A percentile compares a stretch with the other conserved stretches of the same genome.
Evolutionary conservation across 345 rosid species (phyloP).

Genomic region (Acer campestre): DNA sequence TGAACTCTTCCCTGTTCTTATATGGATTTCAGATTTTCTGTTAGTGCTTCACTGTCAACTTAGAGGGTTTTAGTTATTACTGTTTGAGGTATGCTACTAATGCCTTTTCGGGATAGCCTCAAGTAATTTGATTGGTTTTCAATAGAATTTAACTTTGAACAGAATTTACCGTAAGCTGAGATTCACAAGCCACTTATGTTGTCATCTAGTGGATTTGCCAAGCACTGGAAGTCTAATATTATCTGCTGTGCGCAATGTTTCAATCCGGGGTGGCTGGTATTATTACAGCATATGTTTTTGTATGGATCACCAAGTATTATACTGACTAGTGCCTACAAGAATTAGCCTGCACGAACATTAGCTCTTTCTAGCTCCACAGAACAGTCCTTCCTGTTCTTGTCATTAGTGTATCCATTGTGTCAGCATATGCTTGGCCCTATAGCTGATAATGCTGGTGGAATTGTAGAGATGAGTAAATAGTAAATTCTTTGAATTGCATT

Average conservation of each 20-base stretch:
- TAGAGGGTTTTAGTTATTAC: neutral
- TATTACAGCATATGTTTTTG: slow-evolving; percentile 86
- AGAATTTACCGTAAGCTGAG: too few relatives aligned
- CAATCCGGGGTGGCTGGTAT: slow-evolving; percentile 97
- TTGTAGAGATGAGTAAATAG: too few relatives aligned
- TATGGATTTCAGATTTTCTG: neutral
- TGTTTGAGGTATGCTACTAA: neutral
- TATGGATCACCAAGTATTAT: slow-evolving; percentile 92
- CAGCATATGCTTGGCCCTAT: too few relatives aligned
- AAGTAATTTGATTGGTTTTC: neutral
- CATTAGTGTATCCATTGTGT: slow-evolving; percentile 76
- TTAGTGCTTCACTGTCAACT: neutral
- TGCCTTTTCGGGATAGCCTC: neutral
- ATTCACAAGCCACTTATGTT: too few relatives aligned
- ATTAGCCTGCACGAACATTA: slow-evolving; percentile 88
- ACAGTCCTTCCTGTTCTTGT: slow-evolving; percentile 96
- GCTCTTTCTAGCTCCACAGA: slow-evolving; percentile 94
- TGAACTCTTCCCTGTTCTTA: neutral
- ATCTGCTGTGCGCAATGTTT: slow-evolving; percentile 65
- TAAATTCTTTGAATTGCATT: slow-evolving; percentile 9
- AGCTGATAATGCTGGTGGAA: too few relatives aligned
- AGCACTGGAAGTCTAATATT: slow-evolving; percentile 25
- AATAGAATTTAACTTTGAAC: neutral
- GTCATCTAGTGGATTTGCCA: slow-evolving; percentile 11
- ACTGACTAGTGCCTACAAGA: slow-evolving; percentile 97